Base-by-base conservation (phyloP, 805 yeast genomes). In the Candida awuae region DNA sequence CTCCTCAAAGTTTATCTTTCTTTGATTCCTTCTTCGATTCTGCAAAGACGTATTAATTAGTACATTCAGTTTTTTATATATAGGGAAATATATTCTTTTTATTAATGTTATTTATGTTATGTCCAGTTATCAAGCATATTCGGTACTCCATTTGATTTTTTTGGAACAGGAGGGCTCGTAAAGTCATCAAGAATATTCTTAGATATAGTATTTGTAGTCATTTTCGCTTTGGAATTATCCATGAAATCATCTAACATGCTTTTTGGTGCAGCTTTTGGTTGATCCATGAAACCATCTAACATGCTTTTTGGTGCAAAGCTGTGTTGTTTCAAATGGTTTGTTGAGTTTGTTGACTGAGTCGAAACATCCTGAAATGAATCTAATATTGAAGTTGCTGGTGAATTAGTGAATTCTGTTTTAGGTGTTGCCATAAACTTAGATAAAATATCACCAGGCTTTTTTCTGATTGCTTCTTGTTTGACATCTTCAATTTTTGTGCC, bases 101-200 rank as follows among this genome's bases (percentile, higher is more conserved):
- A 22, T 28, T 32, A 12, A 31, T 16, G n/a, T 29, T 17, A 35
- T 39, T 49, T 30, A 50, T 44, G 9, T 70, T 74, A 52, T 80
- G 80, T 38, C 69, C 70, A 51, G 80, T 80, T 0, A 84, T 71
- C 54, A 81, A 76, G 36, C 87, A 82, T 79, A 51, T 82, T 87
- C 0, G 88, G 85, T 50, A 80, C 88, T 41, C 68, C 71, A 4
- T 25, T 2, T 6, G 34, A 4, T 13, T 34, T 27, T 22, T 13
- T 9, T 27, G 17, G 10, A 17, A 25, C n/a, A 25, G 4, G 29
- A 25, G 28, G 28, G 10, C 4, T 25, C 10, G 25, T 10, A 25
- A 25, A 25, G 4, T 25, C 28, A 25, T 25, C 28, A 25, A 25
- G 28, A 13, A 25, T 25, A 9, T 14, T 25, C 28, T 25, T 25